These are phyloP conservation scores for Hydnomerulius pinastri DNA, from an alignment of 768 basidiomycete species.

Conservation along the genomic window DNA sequence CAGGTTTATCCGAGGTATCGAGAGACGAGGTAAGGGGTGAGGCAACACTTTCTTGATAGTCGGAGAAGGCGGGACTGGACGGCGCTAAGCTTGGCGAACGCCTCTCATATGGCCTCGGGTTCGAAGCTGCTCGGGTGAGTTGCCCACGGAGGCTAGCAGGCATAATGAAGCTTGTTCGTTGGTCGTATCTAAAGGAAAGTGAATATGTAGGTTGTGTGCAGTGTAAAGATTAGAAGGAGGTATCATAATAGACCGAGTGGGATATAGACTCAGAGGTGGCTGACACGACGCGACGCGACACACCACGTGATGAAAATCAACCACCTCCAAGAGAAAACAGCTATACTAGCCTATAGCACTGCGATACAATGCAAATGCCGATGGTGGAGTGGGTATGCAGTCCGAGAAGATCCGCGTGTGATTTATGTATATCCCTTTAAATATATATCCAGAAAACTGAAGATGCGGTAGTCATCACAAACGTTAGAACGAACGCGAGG, in stretches of 20 bases:
- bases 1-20: slow-evolving; percentile 32
- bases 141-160: slow-evolving; percentile 20
- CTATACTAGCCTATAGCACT: background rate
- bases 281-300: slow-evolving; percentile 25
- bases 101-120: slow-evolving; percentile 24
- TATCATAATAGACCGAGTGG: slow-evolving; percentile 9
- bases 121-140: slow-evolving; percentile 4
- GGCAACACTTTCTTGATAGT: background rate
- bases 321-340: background rate
- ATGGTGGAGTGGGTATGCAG: background rate
- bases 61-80: slow-evolving; percentile 8
- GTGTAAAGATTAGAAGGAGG: slow-evolving; percentile 11
- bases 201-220: slow-evolving; percentile 30
- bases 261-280: slow-evolving; percentile 16
- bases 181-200: slow-evolving; percentile 8
- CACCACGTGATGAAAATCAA: slow-evolving; percentile 35
- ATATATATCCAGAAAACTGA: background rate
- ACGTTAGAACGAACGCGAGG: background rate
- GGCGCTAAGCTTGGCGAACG: slow-evolving; percentile 5
- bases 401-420: background rate
- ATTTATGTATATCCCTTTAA: background rate
- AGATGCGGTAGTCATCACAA: slow-evolving; percentile 2
- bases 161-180: slow-evolving; percentile 16
- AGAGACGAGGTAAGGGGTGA: slow-evolving; percentile 1
- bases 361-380: background rate